These are phyloP conservation scores for Chondrostereum purpureum DNA, from an alignment of 1,284 basidiomycete genomes.

Conservation along the genomic window DNA sequence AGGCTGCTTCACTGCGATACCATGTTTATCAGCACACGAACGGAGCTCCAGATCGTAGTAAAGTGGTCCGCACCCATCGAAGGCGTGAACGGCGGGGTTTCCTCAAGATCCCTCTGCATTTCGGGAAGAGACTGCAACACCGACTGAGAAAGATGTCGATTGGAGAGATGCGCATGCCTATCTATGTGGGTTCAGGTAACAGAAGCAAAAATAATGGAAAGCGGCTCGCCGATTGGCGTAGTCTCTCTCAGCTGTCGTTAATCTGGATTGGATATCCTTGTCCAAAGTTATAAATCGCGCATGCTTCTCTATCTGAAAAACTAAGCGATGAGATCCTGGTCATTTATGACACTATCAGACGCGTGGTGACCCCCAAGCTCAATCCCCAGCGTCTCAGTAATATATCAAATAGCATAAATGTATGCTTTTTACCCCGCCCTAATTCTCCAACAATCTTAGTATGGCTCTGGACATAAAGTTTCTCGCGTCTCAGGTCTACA, in stretches of 20 bases:
- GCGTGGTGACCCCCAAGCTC: too few species aligned
- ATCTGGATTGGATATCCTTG: conserved; percentile 58
- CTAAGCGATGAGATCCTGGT: conserved; percentile 5
- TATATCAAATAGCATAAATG: too few species aligned
- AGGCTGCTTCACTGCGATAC: conserved; percentile 62
- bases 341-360: too few species aligned
- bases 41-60: too few species aligned
- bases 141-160: conserved; percentile 65
- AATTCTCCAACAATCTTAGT: too few species aligned
- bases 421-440: too few species aligned
- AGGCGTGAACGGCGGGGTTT: conserved; percentile 61
- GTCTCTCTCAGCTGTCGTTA: conserved; percentile 75
- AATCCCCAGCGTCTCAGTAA: too few species aligned
- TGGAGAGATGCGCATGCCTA: conserved; percentile 69
- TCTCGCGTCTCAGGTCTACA: too few species aligned
- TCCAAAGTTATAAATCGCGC: conserved; percentile 70
- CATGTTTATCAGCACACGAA: not conserved
- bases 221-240: conserved; percentile 62
- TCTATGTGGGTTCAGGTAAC: not conserved
- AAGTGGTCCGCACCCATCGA: conserved; percentile 61
- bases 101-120: conserved; percentile 68
- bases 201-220: not conserved
- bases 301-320: conserved; percentile 75
- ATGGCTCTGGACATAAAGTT: too few species aligned
- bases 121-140: conserved; percentile 77